phyloP scores from a whole-genome alignment of 768 basidiomycete genomes.

The Leccinum rimulosum region DNA sequence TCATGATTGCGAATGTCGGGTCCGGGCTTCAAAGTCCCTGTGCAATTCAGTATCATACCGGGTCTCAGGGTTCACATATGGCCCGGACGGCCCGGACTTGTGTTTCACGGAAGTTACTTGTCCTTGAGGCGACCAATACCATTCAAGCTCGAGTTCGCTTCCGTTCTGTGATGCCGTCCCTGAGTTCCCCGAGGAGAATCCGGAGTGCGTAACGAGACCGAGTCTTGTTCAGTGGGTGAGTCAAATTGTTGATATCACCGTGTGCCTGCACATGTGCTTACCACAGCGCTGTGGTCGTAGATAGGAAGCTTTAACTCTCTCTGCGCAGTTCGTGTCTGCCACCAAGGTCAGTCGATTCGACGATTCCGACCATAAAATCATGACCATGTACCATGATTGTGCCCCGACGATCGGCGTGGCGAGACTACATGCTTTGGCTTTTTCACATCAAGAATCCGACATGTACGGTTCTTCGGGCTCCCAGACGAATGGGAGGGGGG shows the following conservation, averaged over 20 bases:
- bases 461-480: neutral
- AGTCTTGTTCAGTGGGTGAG: neutral
- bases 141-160: neutral
- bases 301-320: neutral
- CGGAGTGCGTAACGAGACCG: neutral
- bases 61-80: neutral
- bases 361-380: neutral
- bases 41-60: neutral
- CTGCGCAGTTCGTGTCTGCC: neutral
- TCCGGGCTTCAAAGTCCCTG: neutral
- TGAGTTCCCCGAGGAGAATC: constrained; percentile 11
- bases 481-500: neutral
- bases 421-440: neutral
- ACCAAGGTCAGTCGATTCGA: neutral
- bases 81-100: neutral
- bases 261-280: neutral
- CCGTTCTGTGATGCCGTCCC: neutral
- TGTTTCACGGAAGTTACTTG: neutral
- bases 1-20: neutral
- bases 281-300: neutral
- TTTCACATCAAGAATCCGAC: neutral
- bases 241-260: neutral
- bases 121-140: neutral
- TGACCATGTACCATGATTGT: neutral
- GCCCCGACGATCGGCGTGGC: neutral